Evolutionary conservation across 306 rosid genomes (phyloP).

Genomic region (Prunus mongolica): DNA sequence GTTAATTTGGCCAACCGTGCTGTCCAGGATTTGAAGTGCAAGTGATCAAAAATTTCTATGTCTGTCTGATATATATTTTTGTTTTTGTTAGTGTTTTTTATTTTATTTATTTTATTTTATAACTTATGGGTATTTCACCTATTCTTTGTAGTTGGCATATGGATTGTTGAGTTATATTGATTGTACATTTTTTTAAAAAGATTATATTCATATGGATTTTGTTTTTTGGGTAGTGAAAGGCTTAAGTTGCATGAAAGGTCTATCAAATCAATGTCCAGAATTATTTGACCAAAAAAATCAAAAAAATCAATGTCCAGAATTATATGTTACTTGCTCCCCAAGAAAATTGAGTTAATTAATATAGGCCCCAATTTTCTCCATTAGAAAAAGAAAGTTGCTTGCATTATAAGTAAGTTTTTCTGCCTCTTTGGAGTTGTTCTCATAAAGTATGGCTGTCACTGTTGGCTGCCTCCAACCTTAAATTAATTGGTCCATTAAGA

Average conservation of each 20-base stretch:
- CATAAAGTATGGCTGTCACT: no score
- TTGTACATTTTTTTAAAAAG: not conserved
- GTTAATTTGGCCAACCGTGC: not conserved
- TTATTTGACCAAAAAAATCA: not conserved
- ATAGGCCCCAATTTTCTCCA: not conserved
- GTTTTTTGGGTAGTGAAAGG: not conserved
- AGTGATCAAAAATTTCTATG: not conserved
- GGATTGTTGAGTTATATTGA: constrained; percentile 1
- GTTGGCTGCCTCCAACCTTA: no score
- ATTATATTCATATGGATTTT: not conserved
- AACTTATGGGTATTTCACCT: not conserved
- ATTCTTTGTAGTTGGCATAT: not conserved
- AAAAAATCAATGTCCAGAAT: not conserved
- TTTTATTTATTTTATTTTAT: no score
- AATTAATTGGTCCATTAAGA: no score
- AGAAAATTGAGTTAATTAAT: not conserved
- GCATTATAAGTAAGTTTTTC: no score
- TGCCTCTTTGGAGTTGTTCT: no score
- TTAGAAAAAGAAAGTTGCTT: not conserved
- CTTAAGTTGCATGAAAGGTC: not conserved
- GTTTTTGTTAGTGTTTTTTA: not conserved
- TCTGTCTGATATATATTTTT: not conserved
- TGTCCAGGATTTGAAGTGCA: constrained; percentile 22
- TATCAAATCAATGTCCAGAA: no score
- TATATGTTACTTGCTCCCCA: not conserved